Conservation (phyloP, 208 protist species). For the Trichomonas tenax region DNA sequence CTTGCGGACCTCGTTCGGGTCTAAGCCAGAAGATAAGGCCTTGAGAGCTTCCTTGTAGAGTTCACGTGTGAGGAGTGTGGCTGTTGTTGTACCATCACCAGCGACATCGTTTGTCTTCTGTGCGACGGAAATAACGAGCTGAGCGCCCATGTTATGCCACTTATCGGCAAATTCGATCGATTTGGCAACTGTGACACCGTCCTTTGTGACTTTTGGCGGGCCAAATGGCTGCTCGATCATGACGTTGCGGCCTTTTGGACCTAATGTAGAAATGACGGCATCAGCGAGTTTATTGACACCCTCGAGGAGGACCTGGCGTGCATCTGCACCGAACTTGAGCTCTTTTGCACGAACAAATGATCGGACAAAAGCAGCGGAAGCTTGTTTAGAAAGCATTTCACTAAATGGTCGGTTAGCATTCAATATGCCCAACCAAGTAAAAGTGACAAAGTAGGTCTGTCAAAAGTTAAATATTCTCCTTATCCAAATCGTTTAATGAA, state of each 20-base stretch:
- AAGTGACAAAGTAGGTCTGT: too few species aligned
- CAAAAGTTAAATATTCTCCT: too few species aligned
- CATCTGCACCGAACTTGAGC: not conserved
- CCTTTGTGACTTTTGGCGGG: conserved; percentile 97
- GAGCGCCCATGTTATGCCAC: conserved; percentile 92
- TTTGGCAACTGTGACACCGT: conserved; percentile 98
- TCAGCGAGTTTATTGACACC: conserved; percentile 3
- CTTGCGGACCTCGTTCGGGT: conserved; percentile 93
- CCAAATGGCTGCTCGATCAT: conserved; percentile 91
- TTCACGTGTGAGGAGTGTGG: conserved; percentile 87
- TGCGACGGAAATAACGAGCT: conserved; percentile 71
- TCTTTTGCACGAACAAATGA: not conserved
- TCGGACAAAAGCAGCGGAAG: not conserved
- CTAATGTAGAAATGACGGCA: conserved; percentile 50
- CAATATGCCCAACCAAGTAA: not conserved
- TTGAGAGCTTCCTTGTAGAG: conserved; percentile 91
- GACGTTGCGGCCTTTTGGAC: conserved; percentile 66
- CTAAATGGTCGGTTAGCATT: not conserved
- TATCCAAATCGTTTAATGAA: too few species aligned
- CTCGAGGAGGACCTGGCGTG: not conserved
- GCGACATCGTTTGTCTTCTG: conserved; percentile 49
- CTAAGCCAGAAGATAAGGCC: conserved; percentile 84
- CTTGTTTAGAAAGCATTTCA: not conserved
- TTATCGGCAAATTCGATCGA: conserved; percentile 90
- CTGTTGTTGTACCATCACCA: conserved; percentile 78